These are phyloP conservation scores for Botrytis tulipae DNA, from an alignment of 2,329 filamentous ascomycete genomes.

Conservation along the genomic window DNA sequence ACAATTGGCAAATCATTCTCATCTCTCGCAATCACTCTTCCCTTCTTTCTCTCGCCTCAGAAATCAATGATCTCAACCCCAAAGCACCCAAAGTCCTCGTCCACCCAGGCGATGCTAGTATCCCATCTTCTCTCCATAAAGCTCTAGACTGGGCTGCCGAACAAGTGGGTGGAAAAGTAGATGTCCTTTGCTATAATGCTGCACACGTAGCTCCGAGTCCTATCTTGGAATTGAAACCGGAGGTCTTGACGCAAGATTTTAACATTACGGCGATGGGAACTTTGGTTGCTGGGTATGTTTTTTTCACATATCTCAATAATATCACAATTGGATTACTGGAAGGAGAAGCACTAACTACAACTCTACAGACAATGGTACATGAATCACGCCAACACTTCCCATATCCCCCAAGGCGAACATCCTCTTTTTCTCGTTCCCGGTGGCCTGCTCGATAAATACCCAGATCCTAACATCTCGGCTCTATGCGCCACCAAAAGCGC, in stretches of 20 bases:
- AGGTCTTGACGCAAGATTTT: constrained; percentile 7
- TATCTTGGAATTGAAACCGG: background rate
- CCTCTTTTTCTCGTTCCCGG: constrained; percentile 1
- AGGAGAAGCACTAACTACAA: background rate
- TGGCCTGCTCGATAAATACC: background rate
- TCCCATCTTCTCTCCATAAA: background rate
- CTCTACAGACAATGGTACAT: constrained; percentile 2
- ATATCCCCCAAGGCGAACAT: background rate
- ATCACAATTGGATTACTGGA: too few relatives aligned
- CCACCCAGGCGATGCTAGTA: constrained; percentile 3
- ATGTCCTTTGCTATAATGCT: constrained; percentile 15
- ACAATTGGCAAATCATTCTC: constrained; percentile 14
- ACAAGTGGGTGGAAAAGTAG: background rate
- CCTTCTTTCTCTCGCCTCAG: background rate
- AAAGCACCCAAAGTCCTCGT: background rate
- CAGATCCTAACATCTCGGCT: background rate
- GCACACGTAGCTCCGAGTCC: background rate
- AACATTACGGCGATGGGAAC: background rate
- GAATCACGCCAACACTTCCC: constrained; percentile 1
- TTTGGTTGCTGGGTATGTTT: constrained; percentile 10
- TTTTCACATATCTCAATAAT: background rate
- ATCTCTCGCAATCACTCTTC: constrained; percentile 3
- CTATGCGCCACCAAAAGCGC: constrained; percentile 1
- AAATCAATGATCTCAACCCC: constrained; percentile 9
- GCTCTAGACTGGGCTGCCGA: constrained; percentile 13